Base-by-base conservation (phyloP, 768 basidiomycete species). In the Coprinopsis cinerea region DNA sequence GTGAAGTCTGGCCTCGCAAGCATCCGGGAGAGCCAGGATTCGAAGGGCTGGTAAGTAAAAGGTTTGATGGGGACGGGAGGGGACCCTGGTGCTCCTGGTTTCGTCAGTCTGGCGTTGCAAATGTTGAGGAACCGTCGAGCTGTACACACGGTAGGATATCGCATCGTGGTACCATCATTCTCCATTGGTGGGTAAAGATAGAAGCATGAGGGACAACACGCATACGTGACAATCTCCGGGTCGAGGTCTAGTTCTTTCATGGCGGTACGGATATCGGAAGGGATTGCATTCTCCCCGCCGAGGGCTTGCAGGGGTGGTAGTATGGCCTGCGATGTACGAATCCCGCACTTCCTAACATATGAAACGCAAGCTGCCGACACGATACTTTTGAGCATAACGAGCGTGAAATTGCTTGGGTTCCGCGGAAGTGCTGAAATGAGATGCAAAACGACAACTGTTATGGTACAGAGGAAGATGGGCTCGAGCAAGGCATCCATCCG, bases 1-100 rank as follows among this genome's bases (percentile, higher is more conserved):
- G 37, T 42, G 26, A 49, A 54, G 10, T 57, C 48, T 28, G 44
- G 44, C 20, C 44, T 7, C 4, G 44, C 27, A 30, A 46, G 44
- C 4, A 46, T 5, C 9, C 44, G 44, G 5, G 9, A 15, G 4
- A 46, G 28, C 26, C 28, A 46, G 4, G 9, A 18, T 28, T 46
- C 44, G 15, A 32, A 4, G 4, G 44, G 44, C 20, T 46, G 44
- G 44, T 9, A 32, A n/a, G n/a, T 5, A 22, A 30, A 46, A 7
- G 44, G 28, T 13, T 5, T 4, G 5, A 46, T n/a, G 20, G 44
- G 44, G 20, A 20, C 18, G 10, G 18, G 11, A 7, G 10, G 10
- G 7, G 11, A 7, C 10, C 11, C 18, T 6, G 37, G 10, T 11
- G 18, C 37, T 9, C 7, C 10, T 11, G 11, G 37, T 40, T 40